Percentiles rank a stretch among this genome's conserved stretches.
Conservation (phyloP, 179 eudicot species). For the Monotropa hypopitys region DNA sequence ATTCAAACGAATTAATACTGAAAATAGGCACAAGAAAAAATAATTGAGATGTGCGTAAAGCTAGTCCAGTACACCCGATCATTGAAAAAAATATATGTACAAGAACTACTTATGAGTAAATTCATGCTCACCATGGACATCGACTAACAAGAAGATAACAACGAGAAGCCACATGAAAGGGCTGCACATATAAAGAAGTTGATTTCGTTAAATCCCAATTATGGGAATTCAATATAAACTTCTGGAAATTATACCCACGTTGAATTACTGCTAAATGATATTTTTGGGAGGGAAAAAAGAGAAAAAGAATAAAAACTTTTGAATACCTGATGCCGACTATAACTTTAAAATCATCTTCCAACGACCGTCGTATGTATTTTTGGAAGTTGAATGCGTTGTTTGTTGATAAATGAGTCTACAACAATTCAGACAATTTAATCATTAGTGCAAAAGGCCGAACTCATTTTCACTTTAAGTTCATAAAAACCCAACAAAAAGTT, state of each 20-base stretch:
- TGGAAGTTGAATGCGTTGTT: constrained; percentile 27
- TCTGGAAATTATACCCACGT: neutral
- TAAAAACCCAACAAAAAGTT: neutral
- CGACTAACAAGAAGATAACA: constrained; percentile 27
- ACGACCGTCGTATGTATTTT: constrained; percentile 28
- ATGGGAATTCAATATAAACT: neutral
- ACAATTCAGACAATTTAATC: neutral
- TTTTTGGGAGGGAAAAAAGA: neutral
- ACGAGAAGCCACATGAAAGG: constrained; percentile 31
- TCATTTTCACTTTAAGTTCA: neutral
- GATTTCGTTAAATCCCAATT: neutral
- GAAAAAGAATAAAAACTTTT: neutral
- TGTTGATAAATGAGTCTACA: constrained; percentile 29
- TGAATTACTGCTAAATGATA: neutral
- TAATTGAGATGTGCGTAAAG: too few relatives aligned
- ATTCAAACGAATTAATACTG: neutral
- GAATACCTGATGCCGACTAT: constrained; percentile 28
- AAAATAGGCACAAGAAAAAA: neutral
- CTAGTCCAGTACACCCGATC: too few relatives aligned
- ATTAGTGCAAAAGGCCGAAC: neutral
- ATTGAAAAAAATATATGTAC: neutral
- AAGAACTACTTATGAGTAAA: neutral
- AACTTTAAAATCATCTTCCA: constrained; percentile 36
- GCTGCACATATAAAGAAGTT: constrained; percentile 12
- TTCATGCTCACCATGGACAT: constrained; percentile 24